Evolutionary conservation across 176 grass and related monocot species (phyloP).

Genomic region (Rhynchospora pubera): DNA sequence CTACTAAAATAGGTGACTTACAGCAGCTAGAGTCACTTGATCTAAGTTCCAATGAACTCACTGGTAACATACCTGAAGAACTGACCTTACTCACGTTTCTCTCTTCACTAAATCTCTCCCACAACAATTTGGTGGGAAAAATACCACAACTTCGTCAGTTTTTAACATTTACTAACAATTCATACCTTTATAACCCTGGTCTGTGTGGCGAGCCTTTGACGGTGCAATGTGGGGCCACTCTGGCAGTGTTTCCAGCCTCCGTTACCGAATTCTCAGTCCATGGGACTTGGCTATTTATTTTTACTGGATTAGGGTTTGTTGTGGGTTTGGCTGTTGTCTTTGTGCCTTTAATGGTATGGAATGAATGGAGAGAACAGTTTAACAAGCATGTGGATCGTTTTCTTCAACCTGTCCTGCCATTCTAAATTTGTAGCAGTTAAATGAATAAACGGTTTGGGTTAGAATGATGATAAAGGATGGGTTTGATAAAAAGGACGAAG

Average conservation of each 20-base stretch:
- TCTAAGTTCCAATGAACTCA: too few relatives aligned
- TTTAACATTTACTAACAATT: conserved; percentile 23
- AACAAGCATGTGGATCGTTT: conserved; percentile 21
- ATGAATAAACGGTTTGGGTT: conserved; percentile 18
- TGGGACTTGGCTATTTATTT: conserved; percentile 28
- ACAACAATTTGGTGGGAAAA: conserved; percentile 32
- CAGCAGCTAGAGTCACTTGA: too few relatives aligned
- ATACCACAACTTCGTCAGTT: conserved; percentile 27
- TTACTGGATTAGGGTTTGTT: conserved; percentile 25
- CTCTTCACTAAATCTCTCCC: conserved; percentile 35
- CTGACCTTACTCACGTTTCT: conserved; percentile 26
- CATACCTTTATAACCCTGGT: conserved; percentile 25
- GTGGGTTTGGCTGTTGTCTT: conserved; percentile 28
- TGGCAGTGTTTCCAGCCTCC: background rate
- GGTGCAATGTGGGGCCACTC: background rate
- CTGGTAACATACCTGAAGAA: too few relatives aligned
- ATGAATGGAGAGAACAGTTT: conserved; percentile 20
- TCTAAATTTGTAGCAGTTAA: conserved; percentile 13
- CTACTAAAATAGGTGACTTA: too few relatives aligned
- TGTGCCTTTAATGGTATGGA: conserved; percentile 25
- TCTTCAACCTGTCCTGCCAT: conserved; percentile 9
- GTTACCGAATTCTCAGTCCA: background rate
- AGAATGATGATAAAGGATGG: conserved; percentile 1
- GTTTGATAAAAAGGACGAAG: background rate
- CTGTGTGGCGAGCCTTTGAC: conserved; percentile 28